Evolutionary conservation across 1,284 basidiomycete genomes (phyloP).

Genomic region (Trichosporon inkin): DNA sequence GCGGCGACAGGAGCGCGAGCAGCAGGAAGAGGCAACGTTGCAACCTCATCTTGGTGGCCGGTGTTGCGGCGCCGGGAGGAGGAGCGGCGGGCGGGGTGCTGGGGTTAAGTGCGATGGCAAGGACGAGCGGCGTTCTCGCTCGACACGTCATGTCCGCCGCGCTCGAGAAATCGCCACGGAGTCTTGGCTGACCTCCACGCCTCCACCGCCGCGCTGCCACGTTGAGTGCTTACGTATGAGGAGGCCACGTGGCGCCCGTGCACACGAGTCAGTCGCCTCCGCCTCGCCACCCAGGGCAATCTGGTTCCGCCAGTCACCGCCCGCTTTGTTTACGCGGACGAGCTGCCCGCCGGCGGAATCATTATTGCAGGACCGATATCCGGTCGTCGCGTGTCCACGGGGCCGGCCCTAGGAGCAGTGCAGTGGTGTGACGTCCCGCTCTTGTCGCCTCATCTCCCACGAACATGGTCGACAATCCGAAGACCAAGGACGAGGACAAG

Average conservation of each 20-base stretch:
- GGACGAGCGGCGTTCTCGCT: too few relatives aligned
- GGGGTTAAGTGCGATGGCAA: not conserved
- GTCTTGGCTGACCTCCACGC: not conserved
- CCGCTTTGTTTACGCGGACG: not conserved
- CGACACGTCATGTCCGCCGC: constrained; percentile 3
- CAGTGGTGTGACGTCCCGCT: not conserved
- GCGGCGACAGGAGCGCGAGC: constrained; percentile 38
- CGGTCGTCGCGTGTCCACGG: too few relatives aligned
- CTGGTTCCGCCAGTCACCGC: not conserved
- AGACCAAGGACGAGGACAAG: not conserved
- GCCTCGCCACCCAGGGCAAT: too few relatives aligned
- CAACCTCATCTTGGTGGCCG: constrained; percentile 23
- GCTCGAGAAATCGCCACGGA: constrained; percentile 2
- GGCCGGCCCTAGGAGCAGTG: too few relatives aligned
- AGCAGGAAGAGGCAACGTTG: constrained; percentile 25
- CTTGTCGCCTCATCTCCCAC: not conserved
- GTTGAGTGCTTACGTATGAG: not conserved
- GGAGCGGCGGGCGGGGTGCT: not conserved
- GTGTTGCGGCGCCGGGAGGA: not conserved
- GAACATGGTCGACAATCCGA: not conserved
- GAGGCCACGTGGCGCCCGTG: too few relatives aligned
- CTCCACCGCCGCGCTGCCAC: constrained; percentile 1
- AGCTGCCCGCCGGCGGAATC: too few relatives aligned
- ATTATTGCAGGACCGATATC: too few relatives aligned
- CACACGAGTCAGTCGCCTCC: too few relatives aligned